Base-by-base conservation (phyloP, 1,284 basidiomycete species). In the Apiotrichum laibachii region DNA sequence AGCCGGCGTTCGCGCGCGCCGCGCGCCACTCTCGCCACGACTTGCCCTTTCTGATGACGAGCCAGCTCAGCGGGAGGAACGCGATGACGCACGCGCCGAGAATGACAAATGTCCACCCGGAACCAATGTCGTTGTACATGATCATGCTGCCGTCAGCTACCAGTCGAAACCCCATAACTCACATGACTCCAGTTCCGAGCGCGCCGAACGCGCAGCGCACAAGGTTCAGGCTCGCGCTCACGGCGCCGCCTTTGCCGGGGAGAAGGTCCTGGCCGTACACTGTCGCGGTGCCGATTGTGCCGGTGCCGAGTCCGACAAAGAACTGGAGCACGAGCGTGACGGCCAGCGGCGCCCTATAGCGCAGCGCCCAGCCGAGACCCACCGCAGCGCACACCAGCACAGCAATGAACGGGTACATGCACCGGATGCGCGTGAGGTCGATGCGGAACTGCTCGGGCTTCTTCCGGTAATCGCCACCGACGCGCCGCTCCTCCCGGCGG, bases 151-250 rank as follows among this genome's bases (percentile, higher is more conserved):
- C 2, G 53, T 54, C 21, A 54, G 53, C 43, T 12, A 16, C 26
- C 15, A 42, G 56, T 15, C 10, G 13, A 9, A 8, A 7, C 16
- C 11, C 18, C 15, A 22, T n/a, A 2, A 65, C 66, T 65, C 37
- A 69, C 67, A 77, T 67, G 48, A 65, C 63, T 4, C 66, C 69
- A 5, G 72, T 71, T 1, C 73, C 73, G 12, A 73, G 60, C 1
- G 78, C 77, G 8, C 73, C 77, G 33, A 78, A 72, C 1, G 76
- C 56, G 53, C 78, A 79, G 26, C 77, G 67, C 1, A 77, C 71
- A 10, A 78, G 66, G 55, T 78, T 77, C 55, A 77, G 66, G 66
- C 72, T 72, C 34, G 75, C 76, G 5, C 72, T 74, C 19, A 77
- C 73, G 0, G 77, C 72, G 3, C 75, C 77, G 15, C 77, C 75